A percentile compares a stretch with the other conserved stretches of the same genome.
Evolutionary conservation across 768 basidiomycete species (phyloP).

Genomic region (Tremella fuciformis): DNA sequence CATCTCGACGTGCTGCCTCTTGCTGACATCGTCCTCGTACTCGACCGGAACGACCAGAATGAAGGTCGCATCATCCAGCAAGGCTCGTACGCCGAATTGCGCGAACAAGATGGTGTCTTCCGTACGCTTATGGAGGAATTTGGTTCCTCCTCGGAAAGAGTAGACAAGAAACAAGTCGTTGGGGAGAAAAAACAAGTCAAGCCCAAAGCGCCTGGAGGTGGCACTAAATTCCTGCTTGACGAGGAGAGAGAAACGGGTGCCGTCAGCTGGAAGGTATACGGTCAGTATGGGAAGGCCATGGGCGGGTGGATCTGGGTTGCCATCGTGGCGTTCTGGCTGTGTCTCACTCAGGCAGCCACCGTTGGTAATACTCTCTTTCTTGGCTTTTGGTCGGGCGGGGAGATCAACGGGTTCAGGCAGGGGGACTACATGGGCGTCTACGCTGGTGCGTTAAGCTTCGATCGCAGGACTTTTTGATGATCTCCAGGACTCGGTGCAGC

Average conservation of each 20-base stretch:
- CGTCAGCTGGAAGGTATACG: constrained; percentile 58
- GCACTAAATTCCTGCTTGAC: constrained; percentile 12
- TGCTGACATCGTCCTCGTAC: constrained; percentile 47
- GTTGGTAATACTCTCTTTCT: constrained; percentile 69
- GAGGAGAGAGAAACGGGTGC: constrained; percentile 63
- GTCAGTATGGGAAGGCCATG: constrained; percentile 57
- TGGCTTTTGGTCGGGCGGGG: constrained; percentile 66
- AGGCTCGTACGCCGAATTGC: constrained; percentile 58
- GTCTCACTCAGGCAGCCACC: constrained; percentile 57
- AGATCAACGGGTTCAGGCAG: constrained; percentile 60
- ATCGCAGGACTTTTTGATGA: not conserved
- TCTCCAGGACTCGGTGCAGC: constrained; percentile 29
- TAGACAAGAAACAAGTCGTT: constrained; percentile 52
- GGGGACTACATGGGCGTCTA: constrained; percentile 67
- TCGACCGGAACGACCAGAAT: constrained; percentile 33
- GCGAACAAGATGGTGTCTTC: constrained; percentile 29
- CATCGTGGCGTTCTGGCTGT: constrained; percentile 53
- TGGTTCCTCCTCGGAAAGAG: constrained; percentile 58
- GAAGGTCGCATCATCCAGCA: constrained; percentile 59
- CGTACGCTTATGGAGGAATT: constrained; percentile 50
- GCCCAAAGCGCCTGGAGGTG: constrained; percentile 30
- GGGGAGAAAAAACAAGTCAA: not conserved
- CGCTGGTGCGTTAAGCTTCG: constrained; percentile 42
- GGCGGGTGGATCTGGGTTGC: constrained; percentile 50
- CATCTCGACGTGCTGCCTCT: constrained; percentile 47